phyloP scores from a whole-genome alignment of 108 stramenopile genomes.

The Skeletonema menzelii region DNA sequence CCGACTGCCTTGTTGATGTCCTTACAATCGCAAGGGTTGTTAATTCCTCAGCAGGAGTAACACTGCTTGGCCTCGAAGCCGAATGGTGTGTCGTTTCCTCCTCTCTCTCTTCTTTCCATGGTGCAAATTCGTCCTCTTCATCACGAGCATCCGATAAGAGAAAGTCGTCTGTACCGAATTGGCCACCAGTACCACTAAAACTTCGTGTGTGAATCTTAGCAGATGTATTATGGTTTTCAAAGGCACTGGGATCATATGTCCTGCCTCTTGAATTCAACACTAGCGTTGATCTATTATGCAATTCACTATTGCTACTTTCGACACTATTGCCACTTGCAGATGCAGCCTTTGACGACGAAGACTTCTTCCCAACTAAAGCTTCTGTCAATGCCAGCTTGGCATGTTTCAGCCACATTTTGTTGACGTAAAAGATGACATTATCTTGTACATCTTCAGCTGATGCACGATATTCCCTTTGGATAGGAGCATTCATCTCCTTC shows the following conservation, averaged over 20 bases:
- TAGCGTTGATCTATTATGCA: too few relatives aligned
- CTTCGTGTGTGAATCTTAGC: not conserved
- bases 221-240: not conserved
- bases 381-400: constrained; percentile 17
- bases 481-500: constrained; percentile 1
- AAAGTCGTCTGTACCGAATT: not conserved
- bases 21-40: not conserved
- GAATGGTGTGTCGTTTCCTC: not conserved
- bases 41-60: too few relatives aligned
- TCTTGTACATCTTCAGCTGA: constrained; percentile 3
- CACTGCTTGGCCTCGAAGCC: not conserved
- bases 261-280: not conserved
- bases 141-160: constrained; percentile 33
- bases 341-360: not conserved
- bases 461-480: constrained; percentile 22
- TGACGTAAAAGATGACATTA: constrained; percentile 35
- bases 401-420: constrained; percentile 38
- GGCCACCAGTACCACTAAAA: not conserved
- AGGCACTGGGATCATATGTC: not conserved
- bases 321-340: not conserved
- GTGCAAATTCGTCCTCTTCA: constrained; percentile 37
- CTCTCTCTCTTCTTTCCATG: constrained; percentile 14
- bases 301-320: not conserved
- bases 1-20: not conserved
- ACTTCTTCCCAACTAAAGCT: constrained; percentile 1